These are phyloP conservation scores for Entomortierella lignicola DNA, from an alignment of 192 early-diverging fungal species.

Conservation along the genomic window DNA sequence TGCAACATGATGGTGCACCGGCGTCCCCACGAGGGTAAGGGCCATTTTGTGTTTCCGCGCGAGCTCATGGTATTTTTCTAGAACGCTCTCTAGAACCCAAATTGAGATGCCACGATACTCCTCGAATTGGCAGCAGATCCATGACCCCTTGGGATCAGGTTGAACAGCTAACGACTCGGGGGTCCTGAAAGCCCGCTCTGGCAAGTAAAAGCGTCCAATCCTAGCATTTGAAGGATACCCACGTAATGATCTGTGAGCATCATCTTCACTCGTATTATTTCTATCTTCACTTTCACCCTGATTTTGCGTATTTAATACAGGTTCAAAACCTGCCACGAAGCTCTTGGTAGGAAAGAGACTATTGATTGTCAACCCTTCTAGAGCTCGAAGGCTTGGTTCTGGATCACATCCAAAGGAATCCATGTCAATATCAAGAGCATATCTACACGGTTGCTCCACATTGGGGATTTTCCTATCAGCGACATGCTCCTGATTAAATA, in stretches of 20 bases:
- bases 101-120: conserved; percentile 29
- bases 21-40: conserved; percentile 10
- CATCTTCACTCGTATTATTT: not conserved
- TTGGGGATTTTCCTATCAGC: not conserved
- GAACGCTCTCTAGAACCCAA: conserved; percentile 31
- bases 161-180: conserved; percentile 11
- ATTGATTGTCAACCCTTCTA: conserved; percentile 26
- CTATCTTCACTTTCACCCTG: not conserved
- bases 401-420: conserved; percentile 37
- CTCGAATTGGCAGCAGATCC: conserved; percentile 32
- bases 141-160: conserved; percentile 6
- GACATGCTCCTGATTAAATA: not conserved
- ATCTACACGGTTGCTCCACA: conserved; percentile 22
- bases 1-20: not conserved
- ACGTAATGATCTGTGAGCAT: not conserved
- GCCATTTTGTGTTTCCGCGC: conserved; percentile 34
- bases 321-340: conserved; percentile 41
- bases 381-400: conserved; percentile 11
- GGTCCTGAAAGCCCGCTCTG: conserved; percentile 18
- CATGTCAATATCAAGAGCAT: conserved; percentile 32
- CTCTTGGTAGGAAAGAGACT: conserved; percentile 16
- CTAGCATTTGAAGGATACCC: conserved; percentile 30
- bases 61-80: conserved; percentile 33
- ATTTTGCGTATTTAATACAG: not conserved
- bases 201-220: conserved; percentile 38